Percentiles rank a stretch among this genome's conserved stretches.
These are phyloP conservation scores for Penicillium parvum DNA, from an alignment of 495 filamentous ascomycete species.

Conservation along the genomic window DNA sequence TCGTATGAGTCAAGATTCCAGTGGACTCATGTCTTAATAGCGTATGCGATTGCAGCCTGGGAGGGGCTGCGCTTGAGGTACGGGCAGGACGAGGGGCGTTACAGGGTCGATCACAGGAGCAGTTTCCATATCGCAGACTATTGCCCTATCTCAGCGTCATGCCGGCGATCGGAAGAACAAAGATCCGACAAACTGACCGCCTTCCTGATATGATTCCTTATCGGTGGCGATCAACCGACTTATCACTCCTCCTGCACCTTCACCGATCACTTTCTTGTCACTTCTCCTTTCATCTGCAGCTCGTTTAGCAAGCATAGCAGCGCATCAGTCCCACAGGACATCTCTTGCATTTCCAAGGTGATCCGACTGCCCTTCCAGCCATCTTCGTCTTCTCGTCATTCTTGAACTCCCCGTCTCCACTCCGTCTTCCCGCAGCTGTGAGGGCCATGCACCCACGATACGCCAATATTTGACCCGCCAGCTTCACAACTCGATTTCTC, in stretches of 20 bases:
- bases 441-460: background rate
- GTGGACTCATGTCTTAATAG: slow-evolving; percentile 24
- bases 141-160: slow-evolving; percentile 32
- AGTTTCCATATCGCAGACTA: slow-evolving; percentile 20
- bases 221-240: background rate
- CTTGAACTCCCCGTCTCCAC: too few species aligned
- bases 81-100: background rate
- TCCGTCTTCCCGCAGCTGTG: background rate
- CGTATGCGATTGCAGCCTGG: slow-evolving; percentile 9
- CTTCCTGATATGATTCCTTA: slow-evolving; percentile 3
- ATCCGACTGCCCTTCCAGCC: too few species aligned
- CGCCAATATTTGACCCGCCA: background rate
- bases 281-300: background rate
- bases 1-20: slow-evolving; percentile 7
- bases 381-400: background rate
- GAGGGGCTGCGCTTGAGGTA: slow-evolving; percentile 5
- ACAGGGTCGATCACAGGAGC: background rate
- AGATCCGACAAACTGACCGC: slow-evolving; percentile 17
- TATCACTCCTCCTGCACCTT: background rate
- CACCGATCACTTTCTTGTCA: background rate
- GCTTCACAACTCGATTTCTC: background rate
- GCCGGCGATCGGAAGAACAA: slow-evolving; percentile 14
- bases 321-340: too few species aligned
- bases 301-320: background rate
- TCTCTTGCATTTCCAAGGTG: too few species aligned